Percentiles rank a stretch among this genome's conserved stretches.
Conservation (phyloP, 169 alveolate genomes). For the Babesia ovata region DNA sequence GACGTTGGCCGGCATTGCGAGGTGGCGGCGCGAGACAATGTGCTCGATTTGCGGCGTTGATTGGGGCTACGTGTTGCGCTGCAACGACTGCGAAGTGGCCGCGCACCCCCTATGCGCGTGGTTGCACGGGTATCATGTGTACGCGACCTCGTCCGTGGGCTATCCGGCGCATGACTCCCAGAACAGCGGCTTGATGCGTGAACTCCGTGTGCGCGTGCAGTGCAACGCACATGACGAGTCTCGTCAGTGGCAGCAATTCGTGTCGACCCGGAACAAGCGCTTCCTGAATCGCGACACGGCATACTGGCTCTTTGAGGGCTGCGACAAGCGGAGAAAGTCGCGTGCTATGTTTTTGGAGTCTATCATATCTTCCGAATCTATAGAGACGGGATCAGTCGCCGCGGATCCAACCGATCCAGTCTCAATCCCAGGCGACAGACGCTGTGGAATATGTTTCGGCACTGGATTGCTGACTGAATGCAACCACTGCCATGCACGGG, state of each 20-base stretch:
- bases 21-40: constrained; percentile 28
- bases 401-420: background rate
- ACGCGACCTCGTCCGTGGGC: constrained; percentile 3
- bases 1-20: constrained; percentile 13
- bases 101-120: constrained; percentile 81
- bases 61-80: constrained; percentile 46
- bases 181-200: constrained; percentile 14
- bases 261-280: constrained; percentile 26
- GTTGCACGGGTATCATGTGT: constrained; percentile 69
- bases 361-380: constrained; percentile 10
- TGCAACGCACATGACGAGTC: constrained; percentile 38
- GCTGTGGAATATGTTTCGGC: constrained; percentile 53
- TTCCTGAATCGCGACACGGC: constrained; percentile 51
- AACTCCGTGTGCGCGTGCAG: constrained; percentile 12
- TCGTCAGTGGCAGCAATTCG: constrained; percentile 28
- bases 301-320: constrained; percentile 21
- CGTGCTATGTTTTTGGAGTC: constrained; percentile 1
- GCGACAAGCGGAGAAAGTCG: constrained; percentile 28
- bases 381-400: background rate
- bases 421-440: background rate
- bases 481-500: constrained; percentile 7
- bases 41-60: constrained; percentile 58
- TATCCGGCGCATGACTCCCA: background rate
- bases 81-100: constrained; percentile 55
- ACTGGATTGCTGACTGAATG: constrained; percentile 1